A percentile compares a stretch with the other conserved stretches of the same genome.
Evolutionary conservation across 805 yeast species (phyloP).

Genomic region (Torulaspora quercuum): DNA sequence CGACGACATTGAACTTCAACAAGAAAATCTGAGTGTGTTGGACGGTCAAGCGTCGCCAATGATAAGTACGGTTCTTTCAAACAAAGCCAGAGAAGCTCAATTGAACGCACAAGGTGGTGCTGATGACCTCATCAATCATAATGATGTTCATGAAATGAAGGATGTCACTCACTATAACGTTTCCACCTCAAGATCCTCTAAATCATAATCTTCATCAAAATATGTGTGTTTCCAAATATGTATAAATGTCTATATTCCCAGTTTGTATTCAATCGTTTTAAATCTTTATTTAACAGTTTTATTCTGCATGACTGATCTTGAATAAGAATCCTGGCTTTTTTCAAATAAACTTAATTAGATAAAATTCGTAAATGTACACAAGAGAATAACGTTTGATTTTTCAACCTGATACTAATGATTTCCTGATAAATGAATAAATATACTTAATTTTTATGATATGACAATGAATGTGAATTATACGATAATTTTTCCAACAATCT

Average conservation of each 20-base stretch:
- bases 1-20: conserved; percentile 28
- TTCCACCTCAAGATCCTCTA: conserved; percentile 8
- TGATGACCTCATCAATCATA: conserved; percentile 4
- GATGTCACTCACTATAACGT: conserved; percentile 8
- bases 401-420: too few species aligned
- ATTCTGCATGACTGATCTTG: too few species aligned
- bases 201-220: conserved; percentile 6
- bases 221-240: not conserved
- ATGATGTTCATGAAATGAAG: conserved; percentile 10
- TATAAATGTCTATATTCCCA: conserved; percentile 2
- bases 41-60: conserved; percentile 22
- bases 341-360: too few species aligned
- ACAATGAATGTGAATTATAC: too few species aligned
- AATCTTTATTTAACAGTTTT: too few species aligned
- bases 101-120: not conserved
- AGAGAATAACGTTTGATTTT: too few species aligned
- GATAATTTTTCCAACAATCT: conserved; percentile 2
- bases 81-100: conserved; percentile 21
- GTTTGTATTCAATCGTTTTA: too few species aligned
- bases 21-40: conserved; percentile 25
- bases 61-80: conserved; percentile 12
- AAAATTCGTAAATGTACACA: conserved; percentile 8
- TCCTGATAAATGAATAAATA: too few species aligned
- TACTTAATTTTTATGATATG: too few species aligned
- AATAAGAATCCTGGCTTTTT: too few species aligned